Conservation (phyloP, 441 rosid genomes). For the Hura crepitans region DNA sequence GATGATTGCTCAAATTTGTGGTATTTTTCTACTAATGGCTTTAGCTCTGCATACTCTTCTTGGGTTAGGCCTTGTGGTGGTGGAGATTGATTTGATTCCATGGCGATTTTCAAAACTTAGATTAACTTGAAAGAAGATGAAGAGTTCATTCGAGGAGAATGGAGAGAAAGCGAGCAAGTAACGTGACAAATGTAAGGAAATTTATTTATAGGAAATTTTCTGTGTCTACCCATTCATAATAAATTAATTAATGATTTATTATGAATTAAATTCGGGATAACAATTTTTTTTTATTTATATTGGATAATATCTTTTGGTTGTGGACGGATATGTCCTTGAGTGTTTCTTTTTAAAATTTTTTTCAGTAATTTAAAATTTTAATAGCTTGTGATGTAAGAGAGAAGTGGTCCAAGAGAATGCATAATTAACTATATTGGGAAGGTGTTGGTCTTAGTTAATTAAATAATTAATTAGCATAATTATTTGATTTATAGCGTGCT, state of each 20-base stretch:
- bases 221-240: no score
- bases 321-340: slow-evolving; percentile 25
- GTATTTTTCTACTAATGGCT: slow-evolving; percentile 47
- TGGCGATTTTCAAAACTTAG: no score
- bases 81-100: slow-evolving; percentile 18
- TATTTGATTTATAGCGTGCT: not conserved
- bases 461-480: not conserved
- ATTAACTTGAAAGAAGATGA: not conserved
- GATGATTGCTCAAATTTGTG: slow-evolving; percentile 47
- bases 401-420: not conserved
- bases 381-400: not conserved
- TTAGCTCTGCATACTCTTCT: slow-evolving; percentile 46
- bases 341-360: not conserved
- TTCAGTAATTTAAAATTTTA: no score
- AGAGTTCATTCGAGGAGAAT: not conserved
- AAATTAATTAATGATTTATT: no score
- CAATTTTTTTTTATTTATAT: no score
- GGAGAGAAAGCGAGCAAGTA: not conserved
- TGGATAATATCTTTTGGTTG: not conserved
- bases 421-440: slow-evolving; percentile 25
- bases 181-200: not conserved
- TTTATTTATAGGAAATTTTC: no score
- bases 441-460: not conserved
- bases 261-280: no score
- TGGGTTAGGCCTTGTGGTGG: slow-evolving; percentile 45